These are phyloP conservation scores for Psilocybe sp. DNA, from an alignment of 768 basidiomycete species.

Conservation along the genomic window DNA sequence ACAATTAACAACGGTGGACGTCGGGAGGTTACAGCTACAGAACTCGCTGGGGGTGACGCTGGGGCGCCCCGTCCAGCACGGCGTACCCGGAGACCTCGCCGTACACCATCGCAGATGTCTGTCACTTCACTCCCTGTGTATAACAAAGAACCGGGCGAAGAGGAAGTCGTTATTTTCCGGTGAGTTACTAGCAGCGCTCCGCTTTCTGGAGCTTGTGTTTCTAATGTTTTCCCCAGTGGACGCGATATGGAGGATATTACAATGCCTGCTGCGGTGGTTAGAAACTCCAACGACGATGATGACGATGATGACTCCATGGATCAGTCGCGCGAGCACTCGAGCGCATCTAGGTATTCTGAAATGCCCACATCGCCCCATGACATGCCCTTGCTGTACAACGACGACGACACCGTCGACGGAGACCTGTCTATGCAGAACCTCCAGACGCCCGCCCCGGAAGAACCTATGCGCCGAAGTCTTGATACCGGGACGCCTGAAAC, in stretches of 20 bases:
- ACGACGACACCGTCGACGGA: constrained; percentile 21
- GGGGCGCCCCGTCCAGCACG: constrained; percentile 24
- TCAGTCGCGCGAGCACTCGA: constrained; percentile 23
- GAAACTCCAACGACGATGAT: constrained; percentile 36
- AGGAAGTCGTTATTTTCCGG: constrained; percentile 71
- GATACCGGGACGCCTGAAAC: constrained; percentile 32
- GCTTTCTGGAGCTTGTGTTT: not conserved
- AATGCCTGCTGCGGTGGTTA: constrained; percentile 37
- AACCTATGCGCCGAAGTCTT: constrained; percentile 20
- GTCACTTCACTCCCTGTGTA: constrained; percentile 76
- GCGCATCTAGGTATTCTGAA: constrained; percentile 31
- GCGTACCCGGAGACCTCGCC: constrained; percentile 38
- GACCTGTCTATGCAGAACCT: constrained; percentile 19
- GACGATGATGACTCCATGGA: constrained; percentile 25
- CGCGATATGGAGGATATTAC: constrained; percentile 54
- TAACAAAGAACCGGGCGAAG: constrained; percentile 81
- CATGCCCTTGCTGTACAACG: constrained; percentile 37
- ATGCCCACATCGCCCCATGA: constrained; percentile 38
- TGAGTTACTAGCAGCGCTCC: constrained; percentile 17
- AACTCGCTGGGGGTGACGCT: constrained; percentile 1
- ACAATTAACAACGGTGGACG: constrained; percentile 29
- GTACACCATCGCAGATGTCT: constrained; percentile 80
- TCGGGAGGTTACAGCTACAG: constrained; percentile 13
- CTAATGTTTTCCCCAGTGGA: constrained; percentile 32
- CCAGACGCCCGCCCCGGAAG: constrained; percentile 15